Evolutionary conservation across 148 eudicot species (phyloP), one percentile per base, ranked within the genome.

Genomic region (Cornus suecica): DNA sequence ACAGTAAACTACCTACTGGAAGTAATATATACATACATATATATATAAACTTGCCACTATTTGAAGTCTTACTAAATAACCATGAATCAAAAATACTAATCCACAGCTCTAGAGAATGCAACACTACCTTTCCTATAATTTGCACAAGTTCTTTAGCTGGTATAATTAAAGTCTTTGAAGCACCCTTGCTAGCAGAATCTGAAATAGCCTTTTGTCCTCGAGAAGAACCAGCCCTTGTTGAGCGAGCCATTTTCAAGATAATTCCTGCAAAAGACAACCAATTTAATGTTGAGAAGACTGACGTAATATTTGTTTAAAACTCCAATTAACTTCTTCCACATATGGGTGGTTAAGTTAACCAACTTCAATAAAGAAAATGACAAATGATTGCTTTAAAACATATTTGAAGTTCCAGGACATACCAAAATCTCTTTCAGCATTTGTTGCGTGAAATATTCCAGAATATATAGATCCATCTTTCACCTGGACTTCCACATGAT

Each of bases 401-500:
- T 26, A 30, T 27, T 18, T 16, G 29, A 41, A 41, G 2, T 48
- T 65, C 30, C 26, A 62, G 31, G 18, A 78, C 92, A 72, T 88
- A 95, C 99, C 98, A 73, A 88, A 88, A 80, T 93, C 93, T 80
- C 80, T 84, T 69, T 94, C 94, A 69, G 89, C 80, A 76, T 87
- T 86, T 60, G 89, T 88, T 8, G 97, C 86, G 83, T 95, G 97
- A 81, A 93, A 90, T 80, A 95, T 82, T 76, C 99, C 97, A 72
- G 91, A 83, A 81, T 68, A 91, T 37, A 88, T 79, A 71, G 98
- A 90, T 66, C 99, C 99, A 83, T 87, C 92, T 81, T 83, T 79
- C 80, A 95, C 92, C 79, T 93, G 97, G 75, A 95, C 97, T 73
- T 95, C 97, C 78, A 95, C 99, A 56, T 86, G 91, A 76, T 87